These are phyloP conservation scores for Phyllosticta ampelicida DNA, from an alignment of 2,329 filamentous ascomycete genomes.

Conservation along the genomic window DNA sequence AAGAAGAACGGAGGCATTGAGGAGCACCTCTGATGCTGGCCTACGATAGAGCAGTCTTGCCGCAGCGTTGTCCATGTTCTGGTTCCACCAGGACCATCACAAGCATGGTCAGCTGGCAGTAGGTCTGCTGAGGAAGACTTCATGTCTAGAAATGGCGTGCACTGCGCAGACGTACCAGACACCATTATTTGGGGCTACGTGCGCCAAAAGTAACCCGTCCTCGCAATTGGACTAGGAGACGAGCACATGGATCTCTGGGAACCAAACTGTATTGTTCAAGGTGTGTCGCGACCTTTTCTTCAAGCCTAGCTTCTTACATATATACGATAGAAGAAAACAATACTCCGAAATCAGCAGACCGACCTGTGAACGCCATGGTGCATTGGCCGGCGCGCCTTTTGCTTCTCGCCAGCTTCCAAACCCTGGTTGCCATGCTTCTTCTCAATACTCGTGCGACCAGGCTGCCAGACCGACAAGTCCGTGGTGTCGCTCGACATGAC, in stretches of 20 bases:
- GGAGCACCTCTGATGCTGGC: background rate
- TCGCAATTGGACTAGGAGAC: background rate
- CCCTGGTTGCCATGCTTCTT: slow-evolving; percentile 25
- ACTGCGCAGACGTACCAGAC: too few species aligned
- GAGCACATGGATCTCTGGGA: background rate
- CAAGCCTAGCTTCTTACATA: background rate
- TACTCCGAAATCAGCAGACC: slow-evolving; percentile 30
- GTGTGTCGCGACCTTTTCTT: background rate
- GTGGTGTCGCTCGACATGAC: slow-evolving; percentile 44
- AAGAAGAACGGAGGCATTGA: background rate
- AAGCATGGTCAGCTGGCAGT: too few species aligned
- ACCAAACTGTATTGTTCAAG: background rate
- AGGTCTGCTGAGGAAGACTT: too few species aligned
- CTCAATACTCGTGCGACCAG: slow-evolving; percentile 22
- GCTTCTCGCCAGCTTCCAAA: slow-evolving; percentile 22
- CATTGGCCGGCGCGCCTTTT: slow-evolving; percentile 32
- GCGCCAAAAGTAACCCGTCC: too few species aligned
- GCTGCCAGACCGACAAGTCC: slow-evolving; percentile 40
- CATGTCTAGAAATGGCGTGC: too few species aligned
- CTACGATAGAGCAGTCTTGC: background rate
- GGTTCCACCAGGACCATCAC: too few species aligned
- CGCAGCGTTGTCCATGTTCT: too few species aligned
- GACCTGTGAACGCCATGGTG: slow-evolving; percentile 31
- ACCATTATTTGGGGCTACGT: too few species aligned
- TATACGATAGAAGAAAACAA: background rate